Evolutionary conservation across 768 basidiomycete genomes (phyloP), one percentile per base, ranked within the genome.

Genomic region (Panaeolus papilionaceus): DNA sequence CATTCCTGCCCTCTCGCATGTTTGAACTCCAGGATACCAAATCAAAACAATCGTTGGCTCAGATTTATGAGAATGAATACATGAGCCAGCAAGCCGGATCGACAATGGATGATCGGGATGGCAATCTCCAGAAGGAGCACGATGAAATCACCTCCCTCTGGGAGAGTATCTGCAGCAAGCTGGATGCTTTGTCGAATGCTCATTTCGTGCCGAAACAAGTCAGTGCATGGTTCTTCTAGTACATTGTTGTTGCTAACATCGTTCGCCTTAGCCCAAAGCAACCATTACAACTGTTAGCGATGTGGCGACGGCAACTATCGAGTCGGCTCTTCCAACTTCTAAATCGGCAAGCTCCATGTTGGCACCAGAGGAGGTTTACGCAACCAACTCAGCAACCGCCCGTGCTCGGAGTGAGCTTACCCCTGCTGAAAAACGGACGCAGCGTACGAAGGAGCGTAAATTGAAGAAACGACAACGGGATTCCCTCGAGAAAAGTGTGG

Each of bases 181-280:
- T 99, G 40, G 98, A 99, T 79, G 95, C 97, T 20, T 81, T 99
- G 40, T 94, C 93, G 76, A 99, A 98, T 75, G 90, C 96, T 1
- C 94, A 98, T 77, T 99, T 95, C 76, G 92, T 94, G 16, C 98
- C 97, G 1, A 98, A 98, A 78, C 89, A 90, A 76, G 97, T 97
- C 69, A 64, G 89, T 83, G 14, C 20, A 40, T 62, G 64, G 67
- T 28, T 62, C 14, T 49, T 62, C 18, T 42, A 4, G 28, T 23
- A 5, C 20, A 37, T 20, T 62, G 39, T 10, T 28, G 12, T 12
- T 69, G n/a, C 58, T 64, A 63, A 45, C 45, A 33, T 61, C 45
- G 65, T 44, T 37, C 58, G 6, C 12, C 64, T 7, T 67, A 98
- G 96, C 95, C 97, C 33, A 97, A 94, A 77, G 92, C 92, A 2